These are phyloP conservation scores for Rhizopus sp. DNA, from an alignment of 371 early-diverging fungal genomes.

Conservation along the genomic window DNA sequence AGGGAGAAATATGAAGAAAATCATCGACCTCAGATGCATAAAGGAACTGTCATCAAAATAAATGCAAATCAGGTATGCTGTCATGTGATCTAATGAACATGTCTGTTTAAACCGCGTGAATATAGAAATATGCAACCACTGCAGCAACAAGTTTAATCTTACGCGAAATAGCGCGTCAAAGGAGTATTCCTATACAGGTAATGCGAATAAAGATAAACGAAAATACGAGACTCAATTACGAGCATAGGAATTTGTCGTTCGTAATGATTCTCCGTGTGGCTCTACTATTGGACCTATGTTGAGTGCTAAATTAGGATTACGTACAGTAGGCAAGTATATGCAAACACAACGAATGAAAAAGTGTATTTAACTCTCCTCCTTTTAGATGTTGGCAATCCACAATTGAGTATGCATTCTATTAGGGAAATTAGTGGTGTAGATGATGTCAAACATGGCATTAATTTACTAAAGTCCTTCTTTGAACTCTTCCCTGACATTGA, in stretches of 20 bases:
- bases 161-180: slow-evolving; percentile 71
- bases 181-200: slow-evolving; percentile 75
- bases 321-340: slow-evolving; percentile 74
- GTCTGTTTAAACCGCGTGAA: not conserved
- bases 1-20: slow-evolving; percentile 83
- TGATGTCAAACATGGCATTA: slow-evolving; percentile 81
- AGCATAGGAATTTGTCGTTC: slow-evolving; percentile 80
- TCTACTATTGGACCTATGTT: slow-evolving; percentile 95
- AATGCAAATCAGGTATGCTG: slow-evolving; percentile 84
- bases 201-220: not conserved
- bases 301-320: slow-evolving; percentile 86
- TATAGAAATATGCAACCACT: slow-evolving; percentile 87
- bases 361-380: not conserved
- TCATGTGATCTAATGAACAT: not conserved
- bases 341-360: not conserved
- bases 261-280: slow-evolving; percentile 93
- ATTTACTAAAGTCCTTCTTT: slow-evolving; percentile 62
- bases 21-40: slow-evolving; percentile 88
- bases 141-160: slow-evolving; percentile 79
- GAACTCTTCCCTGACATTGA: slow-evolving; percentile 26
- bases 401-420: slow-evolving; percentile 94
- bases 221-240: not conserved
- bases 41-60: slow-evolving; percentile 93
- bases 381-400: slow-evolving; percentile 90
- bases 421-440: slow-evolving; percentile 88